Base-by-base conservation (phyloP, 352 stramenopile genomes). In the Saprolegnia diclina region DNA sequence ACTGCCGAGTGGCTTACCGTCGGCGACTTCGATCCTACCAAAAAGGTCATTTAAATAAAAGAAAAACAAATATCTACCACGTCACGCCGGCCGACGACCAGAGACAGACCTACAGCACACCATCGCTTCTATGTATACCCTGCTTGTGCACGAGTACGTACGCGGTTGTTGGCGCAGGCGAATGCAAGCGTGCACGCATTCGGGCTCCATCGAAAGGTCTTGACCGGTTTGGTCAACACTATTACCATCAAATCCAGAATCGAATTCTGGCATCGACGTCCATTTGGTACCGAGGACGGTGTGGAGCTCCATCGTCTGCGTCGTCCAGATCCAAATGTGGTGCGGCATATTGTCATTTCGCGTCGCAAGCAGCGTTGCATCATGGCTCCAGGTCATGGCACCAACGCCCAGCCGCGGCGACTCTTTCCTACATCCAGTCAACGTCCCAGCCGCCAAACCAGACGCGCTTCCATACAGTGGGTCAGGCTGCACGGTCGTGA, bases 251-350 rank as follows among this genome's bases (percentile, higher is more conserved):
- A 55, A 55, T 13, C n/a, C 19, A 63, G 10, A 93, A 73, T 35
- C 7, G 7, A 24, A n/a, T 59, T 55, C 16, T 21, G 13, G 7
- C 16, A 66, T 65, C n/a, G n/a, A n/a, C n/a, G n/a, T n/a, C 14
- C 10, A 18, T 64, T 21, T 64, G 0, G 19, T 64, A 72, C 50
- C 46, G 9, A 72, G 22, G 16, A 83, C 75, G 4, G 80, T 79
- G 62, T 89, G 78, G 59, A 92, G 73, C 46, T 74, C 88, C 73
- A 92, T 81, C 26, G 76, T 88, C 56, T 91, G 78, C 11, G 79
- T 91, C 37, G 83, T 74, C 86, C 86, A 94, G 24, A 94, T 84
- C 86, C 86, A 94, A 35, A 94, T 77, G 54, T 92, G 90, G 64
- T 90, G 85, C 16, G 86, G 83, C 82, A 91, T 94, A 24, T 87